Percentiles rank a stretch among this genome's conserved stretches.
Conservation (phyloP, 768 basidiomycete species). For the Lactarius hatsudake region DNA sequence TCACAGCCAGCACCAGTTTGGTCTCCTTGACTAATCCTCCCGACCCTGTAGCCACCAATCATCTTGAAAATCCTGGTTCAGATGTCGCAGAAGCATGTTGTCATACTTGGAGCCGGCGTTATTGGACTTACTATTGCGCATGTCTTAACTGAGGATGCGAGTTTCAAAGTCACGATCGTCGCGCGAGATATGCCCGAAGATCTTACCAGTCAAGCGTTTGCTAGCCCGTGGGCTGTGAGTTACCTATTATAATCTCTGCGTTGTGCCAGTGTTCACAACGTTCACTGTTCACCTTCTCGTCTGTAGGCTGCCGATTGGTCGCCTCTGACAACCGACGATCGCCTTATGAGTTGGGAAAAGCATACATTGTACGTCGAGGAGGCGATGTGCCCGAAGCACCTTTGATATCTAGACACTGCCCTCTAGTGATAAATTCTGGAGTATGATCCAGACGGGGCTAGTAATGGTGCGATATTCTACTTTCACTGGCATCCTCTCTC, state of each 20-base stretch:
- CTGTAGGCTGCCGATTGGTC: constrained; percentile 48
- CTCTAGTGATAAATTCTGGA: constrained; percentile 46
- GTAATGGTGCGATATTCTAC: constrained; percentile 35
- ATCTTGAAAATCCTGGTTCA: constrained; percentile 10
- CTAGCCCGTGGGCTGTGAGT: constrained; percentile 52
- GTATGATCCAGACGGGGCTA: constrained; percentile 44
- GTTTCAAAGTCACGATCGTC: constrained; percentile 36
- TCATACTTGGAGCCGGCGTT: constrained; percentile 45
- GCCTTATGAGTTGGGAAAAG: constrained; percentile 39
- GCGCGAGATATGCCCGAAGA: constrained; percentile 42
- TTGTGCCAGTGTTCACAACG: not conserved
- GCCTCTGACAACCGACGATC: constrained; percentile 38
- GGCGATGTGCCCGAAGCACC: not conserved
- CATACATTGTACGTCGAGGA: constrained; percentile 40
- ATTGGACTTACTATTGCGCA: constrained; percentile 45
- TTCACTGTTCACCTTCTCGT: not conserved
- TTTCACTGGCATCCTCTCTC: not conserved
- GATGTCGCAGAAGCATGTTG: constrained; percentile 28
- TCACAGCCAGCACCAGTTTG: not conserved
- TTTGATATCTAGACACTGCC: not conserved
- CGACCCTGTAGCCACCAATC: not conserved
- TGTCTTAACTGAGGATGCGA: constrained; percentile 31
- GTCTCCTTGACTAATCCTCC: not conserved
- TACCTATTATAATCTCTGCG: not conserved
- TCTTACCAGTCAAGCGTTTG: constrained; percentile 43